These are phyloP conservation scores for Paracoccidioides brasiliensis DNA, from an alignment of 2,329 filamentous ascomycete species.

Conservation along the genomic window DNA sequence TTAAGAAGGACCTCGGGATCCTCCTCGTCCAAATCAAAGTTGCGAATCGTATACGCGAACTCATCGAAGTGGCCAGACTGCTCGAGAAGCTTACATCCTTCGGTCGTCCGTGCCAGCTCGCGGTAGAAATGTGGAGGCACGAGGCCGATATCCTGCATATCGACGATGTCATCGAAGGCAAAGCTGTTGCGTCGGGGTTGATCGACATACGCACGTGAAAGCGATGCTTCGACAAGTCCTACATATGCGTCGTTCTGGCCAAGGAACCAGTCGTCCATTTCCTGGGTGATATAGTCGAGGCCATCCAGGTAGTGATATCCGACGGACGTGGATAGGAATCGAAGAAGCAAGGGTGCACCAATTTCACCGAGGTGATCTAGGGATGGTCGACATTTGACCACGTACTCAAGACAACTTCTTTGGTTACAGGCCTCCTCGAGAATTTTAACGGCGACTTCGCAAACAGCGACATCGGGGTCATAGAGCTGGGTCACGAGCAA, in stretches of 20 bases:
- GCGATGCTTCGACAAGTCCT: conserved; percentile 82
- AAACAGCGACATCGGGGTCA: conserved; percentile 92
- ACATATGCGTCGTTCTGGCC: conserved; percentile 97
- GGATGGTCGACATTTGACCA: conserved; percentile 88
- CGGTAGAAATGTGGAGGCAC: conserved; percentile 98
- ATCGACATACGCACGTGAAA: conserved; percentile 65
- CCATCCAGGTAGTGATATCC: conserved; percentile 96
- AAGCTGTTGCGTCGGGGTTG: conserved; percentile 36
- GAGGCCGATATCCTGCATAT: conserved; percentile 42
- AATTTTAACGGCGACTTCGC: conserved; percentile 91
- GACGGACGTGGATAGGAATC: conserved; percentile 89
- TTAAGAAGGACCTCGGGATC: conserved; percentile 79
- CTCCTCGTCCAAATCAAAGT: conserved; percentile 72
- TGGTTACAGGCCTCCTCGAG: conserved; percentile 94
- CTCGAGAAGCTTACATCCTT: conserved; percentile 78
- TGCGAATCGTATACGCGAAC: conserved; percentile 76
- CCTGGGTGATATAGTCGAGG: conserved; percentile 94
- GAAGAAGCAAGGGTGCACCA: conserved; percentile 77
- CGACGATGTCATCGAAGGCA: conserved; percentile 44
- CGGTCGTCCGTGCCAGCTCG: conserved; percentile 80
- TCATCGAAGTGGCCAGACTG: conserved; percentile 96
- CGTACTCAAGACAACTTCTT: conserved; percentile 80
- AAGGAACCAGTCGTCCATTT: conserved; percentile 99
- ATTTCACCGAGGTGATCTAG: conserved; percentile 95
- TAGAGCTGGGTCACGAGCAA: conserved; percentile 97